A percentile compares a stretch with the other conserved stretches of the same genome.
These are phyloP conservation scores for Pythium aquatile DNA, from an alignment of 352 stramenopile species.

Conservation along the genomic window DNA sequence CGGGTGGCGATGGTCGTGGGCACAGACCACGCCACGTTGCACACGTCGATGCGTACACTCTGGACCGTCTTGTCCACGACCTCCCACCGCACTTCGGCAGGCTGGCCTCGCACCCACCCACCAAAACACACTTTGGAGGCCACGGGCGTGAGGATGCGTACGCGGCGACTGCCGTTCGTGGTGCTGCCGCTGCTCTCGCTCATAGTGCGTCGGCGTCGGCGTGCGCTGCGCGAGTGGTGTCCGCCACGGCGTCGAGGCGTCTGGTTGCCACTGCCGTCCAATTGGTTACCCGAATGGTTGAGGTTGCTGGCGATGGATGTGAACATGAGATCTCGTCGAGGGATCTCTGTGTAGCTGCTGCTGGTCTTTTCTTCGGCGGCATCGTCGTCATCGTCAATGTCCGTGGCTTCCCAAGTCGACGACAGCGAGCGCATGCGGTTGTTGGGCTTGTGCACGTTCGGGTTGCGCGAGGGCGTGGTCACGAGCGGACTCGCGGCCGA, in stretches of 20 bases:
- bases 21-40: conserved; percentile 79
- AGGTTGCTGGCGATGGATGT: conserved; percentile 25
- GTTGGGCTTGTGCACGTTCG: conserved; percentile 27
- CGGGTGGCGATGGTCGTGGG: conserved; percentile 71
- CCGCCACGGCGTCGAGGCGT: conserved; percentile 21
- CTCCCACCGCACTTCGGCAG: conserved; percentile 77
- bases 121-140: conserved; percentile 44
- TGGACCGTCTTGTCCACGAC: conserved; percentile 66
- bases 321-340: conserved; percentile 28
- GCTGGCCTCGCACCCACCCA: conserved; percentile 76
- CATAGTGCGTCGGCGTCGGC: conserved; percentile 27
- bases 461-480: conserved; percentile 26
- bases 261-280: conserved; percentile 8
- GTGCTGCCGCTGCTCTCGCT: conserved; percentile 35
- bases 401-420: conserved; percentile 59
- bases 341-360: conserved; percentile 18
- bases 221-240: conserved; percentile 23
- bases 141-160: conserved; percentile 55
- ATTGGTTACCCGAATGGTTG: conserved; percentile 20
- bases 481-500: conserved; percentile 20
- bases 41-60: conserved; percentile 83
- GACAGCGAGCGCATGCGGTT: conserved; percentile 54
- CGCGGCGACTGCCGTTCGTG: conserved; percentile 32
- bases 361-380: conserved; percentile 32
- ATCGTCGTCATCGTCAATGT: conserved; percentile 45